Conservation (phyloP, 176 grass and related monocot genomes). For the Avena sativa region DNA sequence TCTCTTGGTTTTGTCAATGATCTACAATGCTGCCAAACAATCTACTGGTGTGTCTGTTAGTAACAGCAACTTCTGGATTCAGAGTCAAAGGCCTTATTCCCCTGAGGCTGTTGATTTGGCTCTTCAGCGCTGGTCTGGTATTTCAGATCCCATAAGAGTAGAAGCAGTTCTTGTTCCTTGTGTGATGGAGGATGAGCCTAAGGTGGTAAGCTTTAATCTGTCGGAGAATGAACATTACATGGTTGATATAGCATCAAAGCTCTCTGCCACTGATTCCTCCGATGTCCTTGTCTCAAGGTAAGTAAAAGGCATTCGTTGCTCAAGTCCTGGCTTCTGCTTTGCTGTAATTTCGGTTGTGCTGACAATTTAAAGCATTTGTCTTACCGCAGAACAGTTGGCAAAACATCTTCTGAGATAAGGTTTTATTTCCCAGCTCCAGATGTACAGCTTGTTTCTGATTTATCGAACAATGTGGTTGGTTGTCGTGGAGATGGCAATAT, state of each 20-base stretch:
- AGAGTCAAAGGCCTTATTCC: slow-evolving; percentile 60
- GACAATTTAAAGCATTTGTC: slow-evolving; percentile 42
- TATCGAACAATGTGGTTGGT: slow-evolving; percentile 35
- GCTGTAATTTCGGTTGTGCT: slow-evolving; percentile 28
- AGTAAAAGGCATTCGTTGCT: slow-evolving; percentile 28
- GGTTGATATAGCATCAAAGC: slow-evolving; percentile 68
- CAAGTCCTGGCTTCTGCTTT: slow-evolving; percentile 26
- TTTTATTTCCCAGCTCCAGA: slow-evolving; percentile 76
- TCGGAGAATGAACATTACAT: slow-evolving; percentile 74
- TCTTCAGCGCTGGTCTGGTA: slow-evolving; percentile 47
- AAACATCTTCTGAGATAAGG: slow-evolving; percentile 89
- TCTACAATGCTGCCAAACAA: slow-evolving; percentile 72
- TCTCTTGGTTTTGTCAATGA: slow-evolving; percentile 63
- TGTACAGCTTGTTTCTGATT: slow-evolving; percentile 52
- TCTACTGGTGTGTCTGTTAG: slow-evolving; percentile 55
- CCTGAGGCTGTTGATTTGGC: slow-evolving; percentile 54
- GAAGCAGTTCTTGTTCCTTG: slow-evolving; percentile 68
- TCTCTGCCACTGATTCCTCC: slow-evolving; percentile 69
- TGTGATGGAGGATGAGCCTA: slow-evolving; percentile 60
- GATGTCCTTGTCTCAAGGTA: slow-evolving; percentile 81
- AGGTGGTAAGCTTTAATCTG: slow-evolving; percentile 58
- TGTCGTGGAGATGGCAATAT: slow-evolving; percentile 44
- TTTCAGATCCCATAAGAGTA: slow-evolving; percentile 49
- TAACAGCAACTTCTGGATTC: slow-evolving; percentile 66
- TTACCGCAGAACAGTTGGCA: slow-evolving; percentile 85